Evolutionary conservation across 805 yeast species (phyloP).

Genomic region (Zygotorulaspora danielsina): DNA sequence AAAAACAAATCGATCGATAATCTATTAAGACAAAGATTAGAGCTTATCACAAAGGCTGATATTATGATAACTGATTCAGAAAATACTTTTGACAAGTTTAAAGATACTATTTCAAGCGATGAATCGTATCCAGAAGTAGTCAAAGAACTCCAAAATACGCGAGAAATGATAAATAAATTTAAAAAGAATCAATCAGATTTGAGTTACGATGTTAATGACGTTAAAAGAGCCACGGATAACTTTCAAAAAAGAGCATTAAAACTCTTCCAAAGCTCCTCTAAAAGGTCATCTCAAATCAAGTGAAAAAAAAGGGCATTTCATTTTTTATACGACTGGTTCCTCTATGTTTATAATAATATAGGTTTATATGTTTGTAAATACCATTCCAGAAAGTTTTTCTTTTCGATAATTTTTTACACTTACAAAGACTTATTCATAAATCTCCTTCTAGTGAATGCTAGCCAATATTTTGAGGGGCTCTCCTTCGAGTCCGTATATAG

Average conservation of each 20-base stretch:
- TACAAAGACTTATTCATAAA: constrained; percentile 76
- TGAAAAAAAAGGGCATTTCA: constrained; percentile 4
- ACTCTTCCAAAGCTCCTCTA: constrained; percentile 48
- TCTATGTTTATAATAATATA: too few relatives aligned
- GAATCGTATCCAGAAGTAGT: constrained; percentile 42
- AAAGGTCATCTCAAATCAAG: constrained; percentile 11
- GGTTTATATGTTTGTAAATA: too few relatives aligned
- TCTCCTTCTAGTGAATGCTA: constrained; percentile 89
- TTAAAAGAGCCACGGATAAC: constrained; percentile 64
- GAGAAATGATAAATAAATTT: constrained; percentile 45
- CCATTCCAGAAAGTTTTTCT: too few relatives aligned
- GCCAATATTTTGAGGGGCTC: constrained; percentile 86
- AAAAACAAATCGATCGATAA: constrained; percentile 58
- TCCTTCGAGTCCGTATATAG: constrained; percentile 57
- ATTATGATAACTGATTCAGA: constrained; percentile 82
- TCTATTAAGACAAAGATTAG: constrained; percentile 54
- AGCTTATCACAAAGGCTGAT: constrained; percentile 70
- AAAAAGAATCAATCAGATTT: constrained; percentile 49
- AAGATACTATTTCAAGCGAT: constrained; percentile 43
- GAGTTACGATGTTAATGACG: constrained; percentile 43
- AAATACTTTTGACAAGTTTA: constrained; percentile 65
- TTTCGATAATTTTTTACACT: too few relatives aligned
- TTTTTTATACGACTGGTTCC: too few relatives aligned
- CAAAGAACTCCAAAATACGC: constrained; percentile 36
- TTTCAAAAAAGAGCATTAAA: constrained; percentile 66